Percentiles rank a stretch among this genome's conserved stretches.
phyloP scores from a whole-genome alignment of 2,329 filamentous ascomycete genomes.

The Pseudogymnoascus sp. region DNA sequence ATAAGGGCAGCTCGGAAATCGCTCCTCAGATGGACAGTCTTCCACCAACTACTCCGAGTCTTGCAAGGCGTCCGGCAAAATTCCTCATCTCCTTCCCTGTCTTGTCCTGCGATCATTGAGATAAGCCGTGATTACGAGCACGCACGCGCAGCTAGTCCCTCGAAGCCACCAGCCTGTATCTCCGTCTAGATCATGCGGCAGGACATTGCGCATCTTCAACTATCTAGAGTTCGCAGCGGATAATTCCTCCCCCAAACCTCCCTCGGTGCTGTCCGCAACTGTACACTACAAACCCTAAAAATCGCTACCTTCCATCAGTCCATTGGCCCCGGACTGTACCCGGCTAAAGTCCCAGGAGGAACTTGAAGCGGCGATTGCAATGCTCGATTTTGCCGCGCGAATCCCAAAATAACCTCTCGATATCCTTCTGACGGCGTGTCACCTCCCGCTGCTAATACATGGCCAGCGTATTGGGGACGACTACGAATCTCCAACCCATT shows the following conservation, averaged over 20 bases:
- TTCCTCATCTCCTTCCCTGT: not conserved
- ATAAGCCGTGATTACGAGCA: conserved; percentile 1
- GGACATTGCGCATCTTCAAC: conserved; percentile 5
- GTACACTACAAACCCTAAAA: conserved; percentile 4
- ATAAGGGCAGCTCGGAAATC: not conserved
- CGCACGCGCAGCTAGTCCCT: not conserved
- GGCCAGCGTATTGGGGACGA: conserved; percentile 4
- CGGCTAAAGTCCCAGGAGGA: not conserved
- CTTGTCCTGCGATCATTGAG: not conserved
- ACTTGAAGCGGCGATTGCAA: conserved; percentile 1
- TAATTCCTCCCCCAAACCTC: not conserved
- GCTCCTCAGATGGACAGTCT: conserved; percentile 4
- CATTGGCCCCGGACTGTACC: not conserved
- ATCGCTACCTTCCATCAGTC: not conserved
- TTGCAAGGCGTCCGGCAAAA: conserved; percentile 3
- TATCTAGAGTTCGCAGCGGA: not conserved
- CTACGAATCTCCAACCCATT: not conserved
- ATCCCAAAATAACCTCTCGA: conserved; percentile 5
- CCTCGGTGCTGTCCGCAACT: not conserved
- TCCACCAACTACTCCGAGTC: conserved; percentile 4
- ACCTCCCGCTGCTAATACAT: conserved; percentile 1
- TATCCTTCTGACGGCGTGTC: not conserved
- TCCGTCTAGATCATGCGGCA: conserved; percentile 2
- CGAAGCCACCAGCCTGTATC: not conserved
- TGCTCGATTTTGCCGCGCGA: conserved; percentile 1